phyloP scores from a whole-genome alignment of 768 basidiomycete species.

The Boletus barrowsii region DNA sequence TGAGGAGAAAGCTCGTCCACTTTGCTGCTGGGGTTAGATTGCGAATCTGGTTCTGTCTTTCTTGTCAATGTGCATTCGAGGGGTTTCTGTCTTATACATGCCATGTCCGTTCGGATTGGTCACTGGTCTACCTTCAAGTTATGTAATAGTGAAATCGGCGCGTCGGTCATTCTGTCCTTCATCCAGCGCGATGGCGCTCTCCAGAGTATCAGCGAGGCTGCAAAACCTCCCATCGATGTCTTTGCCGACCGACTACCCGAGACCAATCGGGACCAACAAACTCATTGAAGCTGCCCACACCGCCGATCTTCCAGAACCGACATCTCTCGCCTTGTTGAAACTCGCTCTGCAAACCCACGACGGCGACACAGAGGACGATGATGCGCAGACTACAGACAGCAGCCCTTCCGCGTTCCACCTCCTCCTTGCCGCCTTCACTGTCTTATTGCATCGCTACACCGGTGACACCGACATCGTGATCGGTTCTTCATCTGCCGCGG shows the following conservation, averaged over 20 bases:
- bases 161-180: no score
- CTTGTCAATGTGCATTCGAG: background rate
- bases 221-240: slow-evolving; percentile 86
- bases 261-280: slow-evolving; percentile 68
- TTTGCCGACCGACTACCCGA: slow-evolving; percentile 93
- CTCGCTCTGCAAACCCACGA: slow-evolving; percentile 72
- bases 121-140: no score
- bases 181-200: slow-evolving; percentile 35
- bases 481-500: slow-evolving; percentile 77
- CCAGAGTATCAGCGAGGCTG: slow-evolving; percentile 60
- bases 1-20: slow-evolving; percentile 35
- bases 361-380: slow-evolving; percentile 48
- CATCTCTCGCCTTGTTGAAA: slow-evolving; percentile 76
- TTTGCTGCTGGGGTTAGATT: slow-evolving; percentile 15
- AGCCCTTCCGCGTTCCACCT: slow-evolving; percentile 87
- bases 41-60: background rate
- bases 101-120: background rate
- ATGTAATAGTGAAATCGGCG: no score
- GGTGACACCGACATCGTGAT: slow-evolving; percentile 93
- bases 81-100: background rate
- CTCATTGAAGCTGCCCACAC: slow-evolving; percentile 82
- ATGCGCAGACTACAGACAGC: slow-evolving; percentile 34
- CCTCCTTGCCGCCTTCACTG: slow-evolving; percentile 86
- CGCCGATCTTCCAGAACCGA: slow-evolving; percentile 67
- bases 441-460: slow-evolving; percentile 91